Evolutionary conservation across 306 rosid genomes (phyloP), one percentile per base, ranked within the genome.

Genomic region (Prosopis cineraria): DNA sequence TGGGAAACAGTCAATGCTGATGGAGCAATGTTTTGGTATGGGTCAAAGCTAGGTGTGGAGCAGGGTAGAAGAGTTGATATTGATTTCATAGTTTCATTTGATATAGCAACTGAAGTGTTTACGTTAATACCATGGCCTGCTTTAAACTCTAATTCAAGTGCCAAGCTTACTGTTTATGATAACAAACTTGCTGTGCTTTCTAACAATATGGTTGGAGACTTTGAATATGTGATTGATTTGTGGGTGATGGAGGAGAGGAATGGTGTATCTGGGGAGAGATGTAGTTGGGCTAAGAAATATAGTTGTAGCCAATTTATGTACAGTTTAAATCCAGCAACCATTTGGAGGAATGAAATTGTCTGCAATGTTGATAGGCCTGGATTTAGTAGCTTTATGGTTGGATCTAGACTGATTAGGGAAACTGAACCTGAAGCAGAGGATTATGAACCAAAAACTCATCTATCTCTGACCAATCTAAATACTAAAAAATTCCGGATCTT

Each of bases 1-100:
- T n/a, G n/a, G n/a, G 13, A 29, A 20, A 14, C 70, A 13, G 75
- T 73, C 17, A 11, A 52, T 24, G 40, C 3, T 34, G 10, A 53
- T 63, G 83, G 73, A 10, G 40, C 17, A 0, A 13, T 79, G 2
- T 79, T 72, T 50, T 79, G 83, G 83, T n/a, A 10, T n/a, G 58
- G 27, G 3, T 5, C 2, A 5, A 7, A 52, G 58, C 0, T 6
- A 6, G 24, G 56, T 17, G 7, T 0, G 10, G 27, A 20, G 0
- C 12, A 45, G 10, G 10, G 10, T 0, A 10, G 8, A 6, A 7
- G 8, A 37, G 8, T 5, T 37, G 40, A 37, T 37, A 6, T 37
- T 37, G 7, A 37, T 4, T 37, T 50, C 27, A n/a, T 50, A n/a
- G 27, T 50, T 5, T 50, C 58, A 50, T 50, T 50, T 20, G 58